phyloP scores from a whole-genome alignment of 2,329 filamentous ascomycete genomes.

The Helicocarpus griseus region DNA sequence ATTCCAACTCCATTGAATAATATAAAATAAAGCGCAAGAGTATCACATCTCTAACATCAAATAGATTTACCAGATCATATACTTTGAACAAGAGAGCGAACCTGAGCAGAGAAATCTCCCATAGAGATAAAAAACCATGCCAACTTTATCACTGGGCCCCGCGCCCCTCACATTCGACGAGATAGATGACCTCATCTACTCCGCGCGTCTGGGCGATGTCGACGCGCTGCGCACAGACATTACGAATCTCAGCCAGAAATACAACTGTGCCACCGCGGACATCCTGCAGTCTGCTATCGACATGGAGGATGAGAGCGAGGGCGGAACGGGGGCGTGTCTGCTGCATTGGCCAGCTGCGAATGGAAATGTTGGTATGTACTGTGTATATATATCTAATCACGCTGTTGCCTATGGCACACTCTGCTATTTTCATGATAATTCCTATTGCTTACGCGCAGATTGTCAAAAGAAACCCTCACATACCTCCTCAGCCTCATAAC shows the following conservation, averaged over 20 bases:
- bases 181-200: slow-evolving; percentile 86
- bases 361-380: slow-evolving; percentile 61
- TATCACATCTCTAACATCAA: too few relatives aligned
- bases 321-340: slow-evolving; percentile 36
- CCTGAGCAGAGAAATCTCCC: background rate
- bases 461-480: slow-evolving; percentile 34
- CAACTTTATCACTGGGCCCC: too few relatives aligned
- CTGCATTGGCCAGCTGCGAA: slow-evolving; percentile 92
- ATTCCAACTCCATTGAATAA: too few relatives aligned
- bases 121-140: too few relatives aligned
- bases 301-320: slow-evolving; percentile 63
- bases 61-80: too few relatives aligned
- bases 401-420: slow-evolving; percentile 11
- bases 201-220: slow-evolving; percentile 67
- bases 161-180: slow-evolving; percentile 58
- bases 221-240: slow-evolving; percentile 55
- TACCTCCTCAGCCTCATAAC: slow-evolving; percentile 37
- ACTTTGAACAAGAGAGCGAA: background rate
- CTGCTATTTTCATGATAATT: background rate
- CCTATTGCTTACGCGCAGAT: background rate
- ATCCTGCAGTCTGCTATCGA: slow-evolving; percentile 64
- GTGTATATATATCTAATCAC: background rate
- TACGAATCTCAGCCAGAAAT: slow-evolving; percentile 50
- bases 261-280: slow-evolving; percentile 50
- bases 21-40: too few relatives aligned